Base-by-base conservation (phyloP, 192 early-diverging fungal genomes). In the Chytriomyces confervae region DNA sequence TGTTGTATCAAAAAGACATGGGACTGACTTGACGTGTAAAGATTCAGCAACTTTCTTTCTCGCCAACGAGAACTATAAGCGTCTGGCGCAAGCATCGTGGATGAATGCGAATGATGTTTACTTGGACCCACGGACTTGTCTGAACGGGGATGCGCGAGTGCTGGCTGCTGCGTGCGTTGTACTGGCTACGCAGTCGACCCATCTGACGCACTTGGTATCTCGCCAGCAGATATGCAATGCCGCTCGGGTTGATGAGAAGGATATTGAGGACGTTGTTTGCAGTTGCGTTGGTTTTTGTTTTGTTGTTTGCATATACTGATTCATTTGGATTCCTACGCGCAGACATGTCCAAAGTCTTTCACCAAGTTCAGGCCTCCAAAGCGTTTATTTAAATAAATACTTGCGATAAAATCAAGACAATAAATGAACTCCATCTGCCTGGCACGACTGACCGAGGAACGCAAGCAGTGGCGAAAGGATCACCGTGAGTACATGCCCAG, bases 381-480 rank as follows among this genome's bases (percentile, higher is more conserved):
- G n/a, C n/a, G n/a, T n/a, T n/a, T n/a, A n/a, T n/a, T n/a, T n/a
- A n/a, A n/a, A 36, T 36, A 36, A 36, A 36, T 36, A 36, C 2
- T 36, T 36, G 29, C n/a, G n/a, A n/a, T n/a, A n/a, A n/a, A n/a
- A n/a, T n/a, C n/a, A n/a, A n/a, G n/a, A n/a, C n/a, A n/a, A n/a
- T n/a, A n/a, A n/a, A 78, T 78, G 77, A 71, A 89, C 62, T 87
- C 88, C 77, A 95, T 97, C 66, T 92, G 93, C 70, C 86, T 81
- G 48, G 89, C 88, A 46, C 86, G 96, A 27, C 86, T 97, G 18
- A 85, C 89, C 66, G 95, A 97, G 82, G 97, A 99, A 85, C 85
- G 97, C 57, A 97, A 95, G 82, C 95, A 96, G 83, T 99, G 97
- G 97, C 84, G 96, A 75, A 97, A 95, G 84, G 97, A 96, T 82